These are phyloP conservation scores for Suhomyces yuchorum DNA, from an alignment of 1,139 yeast genomes.

Conservation along the genomic window DNA sequence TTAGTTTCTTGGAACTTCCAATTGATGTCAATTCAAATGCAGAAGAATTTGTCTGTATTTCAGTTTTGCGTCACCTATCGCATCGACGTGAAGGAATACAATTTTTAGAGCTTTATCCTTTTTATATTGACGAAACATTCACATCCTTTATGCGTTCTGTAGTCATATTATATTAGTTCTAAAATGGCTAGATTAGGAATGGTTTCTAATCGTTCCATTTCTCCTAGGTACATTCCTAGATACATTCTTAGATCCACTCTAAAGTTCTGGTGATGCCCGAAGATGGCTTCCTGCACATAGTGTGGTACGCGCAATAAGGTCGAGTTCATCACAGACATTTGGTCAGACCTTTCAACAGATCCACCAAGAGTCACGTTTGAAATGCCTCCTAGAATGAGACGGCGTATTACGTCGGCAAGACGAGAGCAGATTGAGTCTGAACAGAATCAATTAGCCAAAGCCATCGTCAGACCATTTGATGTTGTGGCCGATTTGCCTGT, in stretches of 20 bases:
- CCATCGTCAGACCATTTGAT: slow-evolving; percentile 64
- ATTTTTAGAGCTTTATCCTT: not conserved
- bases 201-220: too few species aligned
- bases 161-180: too few species aligned
- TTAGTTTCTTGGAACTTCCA: not conserved
- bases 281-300: not conserved
- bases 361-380: not conserved
- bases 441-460: slow-evolving; percentile 43
- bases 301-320: not conserved
- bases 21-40: not conserved
- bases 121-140: not conserved
- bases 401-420: slow-evolving; percentile 50
- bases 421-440: slow-evolving; percentile 52
- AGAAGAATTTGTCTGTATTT: not conserved
- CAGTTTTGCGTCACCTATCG: not conserved
- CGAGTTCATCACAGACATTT: not conserved
- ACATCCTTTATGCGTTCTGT: not conserved
- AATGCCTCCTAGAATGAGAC: slow-evolving; percentile 50
- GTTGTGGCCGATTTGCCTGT: slow-evolving; percentile 72
- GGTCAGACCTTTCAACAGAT: too few species aligned
- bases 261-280: too few species aligned
- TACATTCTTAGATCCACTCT: too few species aligned
- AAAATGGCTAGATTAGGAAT: too few species aligned
- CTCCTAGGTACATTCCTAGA: too few species aligned
- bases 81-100: not conserved